A percentile compares a stretch with the other conserved stretches of the same genome.
Evolutionary conservation across 2,329 filamentous ascomycete genomes (phyloP).

Genomic region (Lasiodiplodia sp.): DNA sequence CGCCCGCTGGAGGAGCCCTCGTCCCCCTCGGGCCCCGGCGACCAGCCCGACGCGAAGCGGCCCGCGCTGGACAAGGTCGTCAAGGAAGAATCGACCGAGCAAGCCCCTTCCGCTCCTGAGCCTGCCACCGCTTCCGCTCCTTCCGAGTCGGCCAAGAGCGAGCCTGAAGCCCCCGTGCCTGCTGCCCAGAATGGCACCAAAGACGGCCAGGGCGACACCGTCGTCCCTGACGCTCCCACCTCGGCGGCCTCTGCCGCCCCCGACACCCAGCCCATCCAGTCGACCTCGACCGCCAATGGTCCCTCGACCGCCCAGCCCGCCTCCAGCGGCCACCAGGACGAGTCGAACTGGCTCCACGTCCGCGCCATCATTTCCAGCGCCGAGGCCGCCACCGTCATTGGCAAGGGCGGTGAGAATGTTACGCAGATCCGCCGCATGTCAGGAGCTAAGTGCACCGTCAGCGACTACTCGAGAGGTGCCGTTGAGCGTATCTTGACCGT

Average conservation of each 20-base stretch:
- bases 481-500: constrained; percentile 98
- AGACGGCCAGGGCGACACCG: constrained; percentile 72
- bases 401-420: constrained; percentile 98
- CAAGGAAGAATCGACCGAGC: constrained; percentile 57
- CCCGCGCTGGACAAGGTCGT: constrained; percentile 92
- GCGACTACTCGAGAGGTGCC: constrained; percentile 95
- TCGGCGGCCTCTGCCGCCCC: constrained; percentile 53
- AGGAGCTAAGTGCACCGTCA: constrained; percentile 97
- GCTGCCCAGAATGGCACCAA: constrained; percentile 54
- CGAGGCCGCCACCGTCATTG: constrained; percentile 96
- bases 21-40: constrained; percentile 87
- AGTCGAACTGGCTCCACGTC: constrained; percentile 96
- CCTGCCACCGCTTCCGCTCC: constrained; percentile 46
- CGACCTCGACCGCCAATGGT: constrained; percentile 62
- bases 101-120: constrained; percentile 31
- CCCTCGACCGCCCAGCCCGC: constrained; percentile 50
- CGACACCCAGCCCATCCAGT: constrained; percentile 67
- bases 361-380: constrained; percentile 96
- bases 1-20: constrained; percentile 96
- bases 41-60: constrained; percentile 96
- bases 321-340: constrained; percentile 72
- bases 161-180: constrained; percentile 14
- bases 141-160: constrained; percentile 39
- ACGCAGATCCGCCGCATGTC: constrained; percentile 95
- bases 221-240: constrained; percentile 70